Base-by-base conservation (phyloP, 108 stramenopile genomes). In the Stephanodiscus triporus region DNA sequence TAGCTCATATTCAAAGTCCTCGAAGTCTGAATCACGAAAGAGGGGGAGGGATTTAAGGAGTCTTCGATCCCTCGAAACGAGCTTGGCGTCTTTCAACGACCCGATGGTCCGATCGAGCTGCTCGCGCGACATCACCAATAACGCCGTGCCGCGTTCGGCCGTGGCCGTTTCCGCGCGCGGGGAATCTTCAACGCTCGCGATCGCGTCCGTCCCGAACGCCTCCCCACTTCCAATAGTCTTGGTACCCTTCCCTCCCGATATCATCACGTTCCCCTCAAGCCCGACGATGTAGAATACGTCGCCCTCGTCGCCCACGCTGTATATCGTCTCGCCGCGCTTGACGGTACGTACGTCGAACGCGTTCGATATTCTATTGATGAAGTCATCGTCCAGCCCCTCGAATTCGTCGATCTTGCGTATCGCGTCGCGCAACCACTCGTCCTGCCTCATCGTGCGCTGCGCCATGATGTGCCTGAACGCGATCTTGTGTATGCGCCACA, bases 391-490 rank as follows among this genome's bases (percentile, higher is more conserved):
- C 30, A 91, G 63, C 29, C 85, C 80, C 48, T 75, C 58, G 57
- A 95, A 87, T 36, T 84, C 53, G 0, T 60, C 53, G n/a, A 92
- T 77, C 49, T 68, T 78, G 34, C 70, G 59, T 26, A 96, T 65
- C 22, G 82, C 70, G 17, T 77, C 85, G 51, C 88, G 80, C 70
- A 90, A 79, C 50, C 89, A 86, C 69, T 90, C 85, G 73, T 93
- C 89, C 36, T 89, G 89, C 32, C 68, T 63, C 73, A 83, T 80
- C 26, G 78, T 81, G n/a, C 72, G 69, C 48, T 77, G 62, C 26
- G 89, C 91, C 60, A 95, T 74, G 43, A 95, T 85, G 34, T 86
- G 81, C 36, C 89, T 81, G 68, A 96, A 96, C 34, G 95, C 88
- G 22, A 67, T 61, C 54, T 92, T 90, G 57, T 93, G 84, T 20